Evolutionary conservation across 2,329 filamentous ascomycete species (phyloP), one percentile per base, ranked within the genome.

Genomic region (Aureobasidium pullulans): DNA sequence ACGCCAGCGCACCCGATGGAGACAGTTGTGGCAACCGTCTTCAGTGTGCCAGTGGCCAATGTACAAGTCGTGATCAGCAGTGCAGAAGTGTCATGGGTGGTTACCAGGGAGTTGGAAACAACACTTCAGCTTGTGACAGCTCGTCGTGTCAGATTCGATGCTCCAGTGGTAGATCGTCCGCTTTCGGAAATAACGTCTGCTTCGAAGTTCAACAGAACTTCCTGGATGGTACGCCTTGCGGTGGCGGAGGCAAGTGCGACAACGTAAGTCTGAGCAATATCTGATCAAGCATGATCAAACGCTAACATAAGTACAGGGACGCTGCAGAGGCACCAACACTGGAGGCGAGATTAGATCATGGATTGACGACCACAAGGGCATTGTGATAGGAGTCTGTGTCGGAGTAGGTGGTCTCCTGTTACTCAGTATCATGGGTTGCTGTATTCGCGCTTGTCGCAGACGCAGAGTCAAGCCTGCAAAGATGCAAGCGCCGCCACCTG

Each of bases 61-160:
- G 94, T 73, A 99, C 94, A 3, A 94, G 88, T 57, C 86, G 94
- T 63, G 85, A 96, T 72, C 81, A 86, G 69, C 94, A 99, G 75
- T 99, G 94, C 77, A 86, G 87, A 72, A 87, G 85, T 10, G 80
- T 95, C 49, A 88, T 96, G 80, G 91, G 90, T 37, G 84, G 82
- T 31, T 82, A 88, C 62, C 87, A 86, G 0, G 54, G 44, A 15
- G 80, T 83, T 60, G 83, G 81, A 70, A 93, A 91, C 74, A 83
- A 90, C 67, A 95, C 90, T 1, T 85, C 84, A 66, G 87, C 92
- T 9, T 99, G 94, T 74, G 84, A 87, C 64, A 78, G 77, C 57
- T 80, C 81, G 37, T 86, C 84, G 52, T 99, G 94, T 74, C 79
- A 82, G 63, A 77, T 97, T 53, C 85, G 85, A 50, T 99, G 94